These are phyloP conservation scores for Letharia lupina DNA, from an alignment of 495 filamentous ascomycete genomes.

Conservation along the genomic window DNA sequence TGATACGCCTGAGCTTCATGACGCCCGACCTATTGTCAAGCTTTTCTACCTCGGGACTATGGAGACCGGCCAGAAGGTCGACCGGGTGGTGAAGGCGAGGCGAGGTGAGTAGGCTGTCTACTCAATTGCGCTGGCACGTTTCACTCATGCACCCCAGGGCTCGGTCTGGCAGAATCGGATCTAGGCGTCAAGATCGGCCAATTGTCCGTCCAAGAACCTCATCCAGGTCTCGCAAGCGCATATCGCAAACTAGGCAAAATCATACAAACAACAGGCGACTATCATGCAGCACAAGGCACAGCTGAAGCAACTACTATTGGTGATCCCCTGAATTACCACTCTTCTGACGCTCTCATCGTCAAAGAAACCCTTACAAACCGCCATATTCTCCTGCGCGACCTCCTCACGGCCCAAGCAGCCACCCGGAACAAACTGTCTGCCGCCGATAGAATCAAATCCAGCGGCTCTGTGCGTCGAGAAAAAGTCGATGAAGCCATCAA, in stretches of 20 bases:
- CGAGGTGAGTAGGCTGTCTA: slow-evolving; percentile 55
- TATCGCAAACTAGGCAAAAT: slow-evolving; percentile 93
- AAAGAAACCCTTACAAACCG: slow-evolving; percentile 98
- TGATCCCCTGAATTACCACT: slow-evolving; percentile 92
- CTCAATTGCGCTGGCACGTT: not conserved
- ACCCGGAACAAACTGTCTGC: slow-evolving; percentile 72
- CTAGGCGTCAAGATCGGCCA: slow-evolving; percentile 80
- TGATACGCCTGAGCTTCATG: slow-evolving; percentile 89
- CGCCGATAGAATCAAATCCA: slow-evolving; percentile 79
- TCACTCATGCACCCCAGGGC: slow-evolving; percentile 42
- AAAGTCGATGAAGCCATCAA: slow-evolving; percentile 95
- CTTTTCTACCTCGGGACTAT: slow-evolving; percentile 91
- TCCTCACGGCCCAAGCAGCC: slow-evolving; percentile 75
- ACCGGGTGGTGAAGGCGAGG: slow-evolving; percentile 83
- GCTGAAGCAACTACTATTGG: slow-evolving; percentile 92
- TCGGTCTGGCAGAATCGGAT: slow-evolving; percentile 88
- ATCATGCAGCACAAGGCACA: slow-evolving; percentile 93
- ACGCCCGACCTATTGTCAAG: slow-evolving; percentile 85
- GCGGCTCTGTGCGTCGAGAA: slow-evolving; percentile 73
- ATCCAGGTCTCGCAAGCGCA: slow-evolving; percentile 76
- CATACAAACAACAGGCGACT: slow-evolving; percentile 87
- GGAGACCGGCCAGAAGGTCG: slow-evolving; percentile 92
- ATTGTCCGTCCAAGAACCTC: slow-evolving; percentile 82
- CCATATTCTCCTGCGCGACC: slow-evolving; percentile 93
- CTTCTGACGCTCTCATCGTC: slow-evolving; percentile 91